phyloP scores from a whole-genome alignment of 108 stramenopile genomes.

The Fragilariopsis cylindrus region DNA sequence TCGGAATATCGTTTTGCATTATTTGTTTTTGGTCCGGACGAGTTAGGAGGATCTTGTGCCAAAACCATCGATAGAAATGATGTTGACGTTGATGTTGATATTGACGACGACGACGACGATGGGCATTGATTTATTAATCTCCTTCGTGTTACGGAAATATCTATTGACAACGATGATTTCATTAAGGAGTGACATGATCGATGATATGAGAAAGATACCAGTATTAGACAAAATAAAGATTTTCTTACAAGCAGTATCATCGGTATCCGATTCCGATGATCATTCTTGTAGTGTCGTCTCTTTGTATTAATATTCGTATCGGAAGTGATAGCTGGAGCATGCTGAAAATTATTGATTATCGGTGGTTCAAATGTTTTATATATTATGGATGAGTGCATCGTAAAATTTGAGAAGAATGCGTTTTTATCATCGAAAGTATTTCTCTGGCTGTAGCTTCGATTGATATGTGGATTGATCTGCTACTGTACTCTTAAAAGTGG shows the following conservation, averaged over 20 bases:
- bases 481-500: too few relatives aligned
- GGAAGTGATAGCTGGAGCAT: too few relatives aligned
- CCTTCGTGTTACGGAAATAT: background rate
- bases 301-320: background rate
- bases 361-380: too few relatives aligned
- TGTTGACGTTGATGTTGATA: too few relatives aligned
- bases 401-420: too few relatives aligned
- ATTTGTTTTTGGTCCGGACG: background rate
- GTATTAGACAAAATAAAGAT: background rate
- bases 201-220: background rate
- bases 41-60: constrained; percentile 6
- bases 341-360: too few relatives aligned
- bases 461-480: too few relatives aligned
- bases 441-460: too few relatives aligned
- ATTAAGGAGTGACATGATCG: constrained; percentile 7
- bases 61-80: background rate
- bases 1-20: background rate
- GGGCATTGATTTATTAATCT: background rate
- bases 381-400: too few relatives aligned
- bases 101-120: too few relatives aligned
- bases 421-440: too few relatives aligned
- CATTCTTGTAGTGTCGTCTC: background rate
- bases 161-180: background rate
- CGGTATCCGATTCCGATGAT: background rate
- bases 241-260: constrained; percentile 5